Conservation (phyloP, 805 yeast species). For the Metschnikowia santaceciliae region DNA sequence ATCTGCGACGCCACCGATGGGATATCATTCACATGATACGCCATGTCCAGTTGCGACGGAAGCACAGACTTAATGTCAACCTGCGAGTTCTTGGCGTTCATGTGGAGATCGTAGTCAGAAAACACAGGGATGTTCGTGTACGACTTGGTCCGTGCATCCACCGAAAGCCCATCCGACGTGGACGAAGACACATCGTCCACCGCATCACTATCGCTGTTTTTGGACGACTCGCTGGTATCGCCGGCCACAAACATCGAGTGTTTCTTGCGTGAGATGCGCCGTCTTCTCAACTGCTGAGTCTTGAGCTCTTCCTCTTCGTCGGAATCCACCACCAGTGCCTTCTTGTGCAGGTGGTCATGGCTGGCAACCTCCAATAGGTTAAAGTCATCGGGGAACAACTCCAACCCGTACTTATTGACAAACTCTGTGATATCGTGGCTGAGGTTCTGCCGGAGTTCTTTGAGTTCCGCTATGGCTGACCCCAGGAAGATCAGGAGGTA, state of each 20-base stretch:
- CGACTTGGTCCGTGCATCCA: constrained; percentile 54
- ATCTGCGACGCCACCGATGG: constrained; percentile 21
- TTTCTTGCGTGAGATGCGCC: constrained; percentile 34
- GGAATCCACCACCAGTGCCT: constrained; percentile 26
- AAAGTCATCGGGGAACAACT: constrained; percentile 77
- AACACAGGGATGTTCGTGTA: constrained; percentile 64
- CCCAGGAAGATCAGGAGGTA: constrained; percentile 62
- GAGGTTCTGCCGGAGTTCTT: constrained; percentile 56
- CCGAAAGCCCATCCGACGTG: constrained; percentile 56
- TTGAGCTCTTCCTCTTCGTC: constrained; percentile 50
- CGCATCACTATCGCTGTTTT: constrained; percentile 18
- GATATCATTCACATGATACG: too few species aligned
- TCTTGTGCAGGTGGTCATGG: constrained; percentile 29
- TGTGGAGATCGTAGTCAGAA: constrained; percentile 44
- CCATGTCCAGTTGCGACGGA: constrained; percentile 4
- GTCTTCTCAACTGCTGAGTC: constrained; percentile 43
- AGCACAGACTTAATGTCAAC: constrained; percentile 14
- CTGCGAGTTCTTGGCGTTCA: constrained; percentile 18
- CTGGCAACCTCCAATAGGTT: constrained; percentile 47
- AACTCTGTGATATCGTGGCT: constrained; percentile 71
- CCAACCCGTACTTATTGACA: constrained; percentile 79
- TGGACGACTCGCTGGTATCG: constrained; percentile 5
- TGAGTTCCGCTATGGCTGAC: constrained; percentile 53
- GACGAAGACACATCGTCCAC: constrained; percentile 33
- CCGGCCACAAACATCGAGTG: constrained; percentile 13